Conservation (phyloP, 1,284 basidiomycete genomes). For the Omphalotus olearius region DNA sequence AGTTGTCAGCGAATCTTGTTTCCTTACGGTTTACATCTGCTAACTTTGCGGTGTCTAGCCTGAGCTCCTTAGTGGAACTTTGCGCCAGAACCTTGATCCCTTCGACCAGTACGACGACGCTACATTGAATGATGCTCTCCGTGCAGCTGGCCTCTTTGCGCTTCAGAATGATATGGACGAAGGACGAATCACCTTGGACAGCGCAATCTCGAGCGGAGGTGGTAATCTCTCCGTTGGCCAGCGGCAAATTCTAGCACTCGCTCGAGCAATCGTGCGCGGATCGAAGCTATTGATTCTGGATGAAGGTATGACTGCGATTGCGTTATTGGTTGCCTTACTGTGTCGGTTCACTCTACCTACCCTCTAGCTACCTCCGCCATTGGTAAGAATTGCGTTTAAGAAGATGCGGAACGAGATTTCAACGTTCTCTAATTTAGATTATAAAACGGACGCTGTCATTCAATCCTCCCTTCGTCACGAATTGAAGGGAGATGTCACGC, state of each 20-base stretch:
- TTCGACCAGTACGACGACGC: conserved; percentile 74
- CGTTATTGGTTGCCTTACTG: not conserved
- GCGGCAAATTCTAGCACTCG: conserved; percentile 35
- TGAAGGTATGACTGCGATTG: conserved; percentile 37
- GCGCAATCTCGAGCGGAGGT: conserved; percentile 52
- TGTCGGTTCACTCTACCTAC: not conserved
- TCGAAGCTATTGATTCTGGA: conserved; percentile 61
- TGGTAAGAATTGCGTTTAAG: conserved; percentile 27
- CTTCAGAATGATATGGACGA: conserved; percentile 48
- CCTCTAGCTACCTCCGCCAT: conserved; percentile 48
- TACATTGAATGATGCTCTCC: conserved; percentile 48
- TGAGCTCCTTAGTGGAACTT: conserved; percentile 56
- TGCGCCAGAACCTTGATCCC: conserved; percentile 63
- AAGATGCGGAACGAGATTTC: not conserved
- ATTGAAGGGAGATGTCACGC: conserved; percentile 50
- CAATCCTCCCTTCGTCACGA: conserved; percentile 54
- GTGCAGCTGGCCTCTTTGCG: conserved; percentile 50
- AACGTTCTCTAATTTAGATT: conserved; percentile 34
- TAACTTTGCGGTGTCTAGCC: conserved; percentile 43
- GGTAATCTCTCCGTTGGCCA: conserved; percentile 24
- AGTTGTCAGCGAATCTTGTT: conserved; percentile 33
- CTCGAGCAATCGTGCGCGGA: conserved; percentile 32
- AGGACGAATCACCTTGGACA: conserved; percentile 50
- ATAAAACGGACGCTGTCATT: conserved; percentile 56
- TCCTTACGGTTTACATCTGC: not conserved